phyloP scores from a whole-genome alignment of 345 rosid genomes.

The Brassica cretica region DNA sequence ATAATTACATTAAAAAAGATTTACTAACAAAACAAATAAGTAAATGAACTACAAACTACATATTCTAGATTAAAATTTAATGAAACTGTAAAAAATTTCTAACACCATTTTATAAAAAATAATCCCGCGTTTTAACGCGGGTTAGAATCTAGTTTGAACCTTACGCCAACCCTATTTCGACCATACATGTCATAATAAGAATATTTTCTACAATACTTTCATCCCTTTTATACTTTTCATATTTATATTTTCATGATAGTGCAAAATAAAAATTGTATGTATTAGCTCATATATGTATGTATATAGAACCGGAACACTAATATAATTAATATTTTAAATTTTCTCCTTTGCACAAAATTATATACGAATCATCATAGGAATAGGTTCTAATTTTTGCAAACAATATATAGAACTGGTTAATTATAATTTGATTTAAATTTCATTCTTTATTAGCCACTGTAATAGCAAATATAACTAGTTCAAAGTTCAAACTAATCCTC shows the following conservation, averaged over 20 bases:
- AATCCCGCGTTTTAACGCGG: too few species aligned
- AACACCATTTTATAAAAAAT: too few species aligned
- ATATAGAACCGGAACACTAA: not conserved
- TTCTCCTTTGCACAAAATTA: not conserved
- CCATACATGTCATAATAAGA: conserved; percentile 19
- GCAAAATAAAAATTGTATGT: not conserved
- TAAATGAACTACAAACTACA: too few species aligned
- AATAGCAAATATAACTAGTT: not conserved
- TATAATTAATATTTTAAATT: not conserved
- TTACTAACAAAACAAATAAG: too few species aligned
- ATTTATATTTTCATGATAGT: not conserved
- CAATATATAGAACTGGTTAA: not conserved
- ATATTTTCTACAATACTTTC: not conserved
- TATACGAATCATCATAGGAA: not conserved
- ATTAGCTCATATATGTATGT: not conserved
- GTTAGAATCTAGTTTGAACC: not conserved
- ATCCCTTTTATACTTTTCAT: not conserved
- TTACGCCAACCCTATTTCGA: conserved; percentile 33
- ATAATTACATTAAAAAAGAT: too few species aligned
- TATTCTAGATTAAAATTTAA: too few species aligned
- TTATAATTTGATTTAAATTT: not conserved
- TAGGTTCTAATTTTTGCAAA: not conserved
- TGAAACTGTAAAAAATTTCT: too few species aligned
- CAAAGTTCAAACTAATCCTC: not conserved
- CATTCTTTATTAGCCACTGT: not conserved